Base-by-base conservation (phyloP, 2,329 filamentous ascomycete genomes). In the Emmonsiellopsis sp. region DNA sequence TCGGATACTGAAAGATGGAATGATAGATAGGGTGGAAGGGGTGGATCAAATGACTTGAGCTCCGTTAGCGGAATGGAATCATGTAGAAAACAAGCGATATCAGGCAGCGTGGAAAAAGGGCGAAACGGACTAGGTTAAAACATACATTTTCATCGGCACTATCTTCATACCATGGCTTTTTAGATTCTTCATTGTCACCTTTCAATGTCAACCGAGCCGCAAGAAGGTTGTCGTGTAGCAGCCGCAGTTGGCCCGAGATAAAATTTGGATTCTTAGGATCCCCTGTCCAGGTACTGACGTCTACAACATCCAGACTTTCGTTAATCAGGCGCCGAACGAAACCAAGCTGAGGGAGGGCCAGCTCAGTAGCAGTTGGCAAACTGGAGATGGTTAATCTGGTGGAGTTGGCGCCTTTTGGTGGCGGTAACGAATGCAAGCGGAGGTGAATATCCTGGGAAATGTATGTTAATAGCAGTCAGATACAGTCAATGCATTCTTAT, bases 251-350 rank as follows among this genome's bases (percentile, higher is more conserved):
- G 54, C 80, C 76, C 58, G 73, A 76, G 63, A 82, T 78, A 67
- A 82, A 80, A 62, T 73, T 71, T 48, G 79, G 77, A 61, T 81
- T 76, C 45, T 72, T 75, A n/a, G 77, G 74, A 63, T 87, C 81
- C 13, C 84, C 83, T 37, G 86, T 86, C 75, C 84, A 85, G 31
- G 86, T 79, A 44, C 86, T 89, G 13, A 94, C 80, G 62, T 86
- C 82, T 49, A 95, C 83, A 46, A 95, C 82, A 68, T 94, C 89
- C 58, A 96, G 81, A 54, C 88, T 85, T 63, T 89, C 82, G 56
- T 87, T 92, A 60, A 97, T 84, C 41, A 90, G 77, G n/a, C 83
- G 82, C 57, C 89, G 82, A 10, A 93, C 80, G 9, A 80, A 74
- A 16, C 83, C 82, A 50, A 96, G 79, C 55, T 90, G 84, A 13